A percentile compares a stretch with the other conserved stretches of the same genome.
Evolutionary conservation across 345 rosid species (phyloP).

Genomic region (Bretschneidera sinensis): DNA sequence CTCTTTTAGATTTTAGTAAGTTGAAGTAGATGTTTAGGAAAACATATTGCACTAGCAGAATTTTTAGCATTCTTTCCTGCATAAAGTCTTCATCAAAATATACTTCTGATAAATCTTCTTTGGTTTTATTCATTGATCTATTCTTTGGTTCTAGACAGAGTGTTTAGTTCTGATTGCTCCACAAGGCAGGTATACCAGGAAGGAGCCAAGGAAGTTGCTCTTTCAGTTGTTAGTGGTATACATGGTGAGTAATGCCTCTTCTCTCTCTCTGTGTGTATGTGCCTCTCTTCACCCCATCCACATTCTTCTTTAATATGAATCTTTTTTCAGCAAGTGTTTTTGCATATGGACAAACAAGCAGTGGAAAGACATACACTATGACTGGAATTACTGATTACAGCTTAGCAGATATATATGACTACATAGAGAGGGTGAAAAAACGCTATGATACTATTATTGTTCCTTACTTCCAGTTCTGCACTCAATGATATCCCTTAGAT

Average conservation of each 20-base stretch:
- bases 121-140: slow-evolving; percentile 16
- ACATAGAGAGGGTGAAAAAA: slow-evolving; percentile 54
- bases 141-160: slow-evolving; percentile 57
- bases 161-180: slow-evolving; percentile 59
- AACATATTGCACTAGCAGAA: background rate
- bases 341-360: slow-evolving; percentile 98
- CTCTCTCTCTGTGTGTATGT: slow-evolving; percentile 29
- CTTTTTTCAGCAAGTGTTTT: slow-evolving; percentile 77
- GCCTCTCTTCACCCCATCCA: slow-evolving; percentile 2
- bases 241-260: slow-evolving; percentile 37
- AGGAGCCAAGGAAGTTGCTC: slow-evolving; percentile 84
- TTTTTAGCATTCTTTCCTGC: background rate
- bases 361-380: slow-evolving; percentile 97
- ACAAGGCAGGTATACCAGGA: slow-evolving; percentile 74
- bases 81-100: background rate
- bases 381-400: slow-evolving; percentile 70
- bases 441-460: background rate
- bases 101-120: slow-evolving; percentile 17
- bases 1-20: background rate
- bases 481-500: background rate
- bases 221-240: slow-evolving; percentile 81
- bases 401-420: slow-evolving; percentile 77
- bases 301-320: background rate
- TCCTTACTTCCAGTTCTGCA: slow-evolving; percentile 3
- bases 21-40: background rate